Conservation (phyloP, 345 rosid genomes). For the Eucalyptus fibrosa region DNA sequence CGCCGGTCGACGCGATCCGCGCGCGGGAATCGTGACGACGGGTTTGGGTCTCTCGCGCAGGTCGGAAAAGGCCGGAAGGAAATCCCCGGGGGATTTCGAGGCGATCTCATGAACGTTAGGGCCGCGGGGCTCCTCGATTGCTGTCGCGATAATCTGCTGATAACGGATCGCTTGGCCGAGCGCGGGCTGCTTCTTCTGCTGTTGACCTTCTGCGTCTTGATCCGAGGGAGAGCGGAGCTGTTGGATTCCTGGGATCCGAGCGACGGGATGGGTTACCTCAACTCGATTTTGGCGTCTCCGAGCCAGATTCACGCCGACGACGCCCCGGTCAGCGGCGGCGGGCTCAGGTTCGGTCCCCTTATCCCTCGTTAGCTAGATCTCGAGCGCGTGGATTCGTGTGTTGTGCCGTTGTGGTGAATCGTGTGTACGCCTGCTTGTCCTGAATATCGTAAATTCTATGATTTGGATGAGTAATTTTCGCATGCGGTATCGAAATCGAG, state of each 20-base stretch:
- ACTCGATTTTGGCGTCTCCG: constrained; percentile 66
- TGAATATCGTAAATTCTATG: neutral
- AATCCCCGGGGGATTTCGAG: neutral
- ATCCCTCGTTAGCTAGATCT: neutral
- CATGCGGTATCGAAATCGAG: neutral
- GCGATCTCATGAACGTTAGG: neutral
- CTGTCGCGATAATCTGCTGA: neutral
- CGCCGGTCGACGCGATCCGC: neutral
- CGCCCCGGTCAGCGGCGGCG: constrained; percentile 76
- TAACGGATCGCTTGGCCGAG: neutral
- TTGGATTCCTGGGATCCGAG: neutral
- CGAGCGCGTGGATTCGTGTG: neutral
- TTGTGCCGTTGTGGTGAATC: neutral
- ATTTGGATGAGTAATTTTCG: neutral
- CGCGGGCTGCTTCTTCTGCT: neutral
- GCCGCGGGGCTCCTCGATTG: neutral
- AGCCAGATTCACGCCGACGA: constrained; percentile 67
- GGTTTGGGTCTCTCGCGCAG: neutral
- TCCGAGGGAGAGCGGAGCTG: neutral
- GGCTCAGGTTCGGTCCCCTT: constrained; percentile 50
- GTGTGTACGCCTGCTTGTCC: neutral
- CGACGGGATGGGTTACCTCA: constrained; percentile 60
- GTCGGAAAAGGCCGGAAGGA: neutral
- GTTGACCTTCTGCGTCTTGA: neutral
- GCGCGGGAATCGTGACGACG: neutral